Evolutionary conservation across 106 monocot genomes (phyloP).

Genomic region (Platanthera guangdongensis): DNA sequence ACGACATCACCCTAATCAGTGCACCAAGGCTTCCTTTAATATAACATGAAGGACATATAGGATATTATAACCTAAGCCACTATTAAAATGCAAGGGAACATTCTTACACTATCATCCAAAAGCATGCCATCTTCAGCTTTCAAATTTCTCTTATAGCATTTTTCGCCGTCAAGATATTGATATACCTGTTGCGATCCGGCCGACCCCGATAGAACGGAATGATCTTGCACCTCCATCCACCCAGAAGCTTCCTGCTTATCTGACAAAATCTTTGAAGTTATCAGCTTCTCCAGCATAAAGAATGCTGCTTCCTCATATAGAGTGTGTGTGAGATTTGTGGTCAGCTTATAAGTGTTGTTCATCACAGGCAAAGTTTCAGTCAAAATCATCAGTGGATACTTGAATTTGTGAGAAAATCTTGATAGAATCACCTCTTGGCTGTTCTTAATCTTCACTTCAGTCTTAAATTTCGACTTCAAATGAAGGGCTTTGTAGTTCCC

Average conservation of each 20-base stretch:
- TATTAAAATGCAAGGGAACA: not conserved
- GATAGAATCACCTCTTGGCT: not conserved
- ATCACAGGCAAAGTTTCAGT: constrained; percentile 22
- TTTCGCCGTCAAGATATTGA: constrained; percentile 13
- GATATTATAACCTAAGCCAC: not conserved
- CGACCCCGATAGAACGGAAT: constrained; percentile 47
- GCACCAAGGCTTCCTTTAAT: not conserved
- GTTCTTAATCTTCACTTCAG: constrained; percentile 3
- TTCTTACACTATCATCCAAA: constrained; percentile 25
- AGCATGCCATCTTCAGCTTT: constrained; percentile 33
- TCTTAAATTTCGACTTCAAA: constrained; percentile 33
- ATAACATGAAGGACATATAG: not conserved
- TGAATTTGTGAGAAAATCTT: constrained; percentile 12
- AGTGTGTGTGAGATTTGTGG: constrained; percentile 42
- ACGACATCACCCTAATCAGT: no score
- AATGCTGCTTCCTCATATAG: constrained; percentile 17
- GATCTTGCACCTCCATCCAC: constrained; percentile 55
- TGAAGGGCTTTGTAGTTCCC: constrained; percentile 35
- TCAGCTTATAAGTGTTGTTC: constrained; percentile 25
- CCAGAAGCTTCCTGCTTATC: constrained; percentile 45
- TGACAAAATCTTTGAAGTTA: not conserved
- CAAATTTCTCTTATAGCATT: constrained; percentile 26
- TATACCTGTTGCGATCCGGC: constrained; percentile 31
- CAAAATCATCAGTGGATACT: constrained; percentile 36
- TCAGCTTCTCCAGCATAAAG: constrained; percentile 8